phyloP scores from a whole-genome alignment of 768 basidiomycete species.

The Tylopilus plumbeoviolaceoides region DNA sequence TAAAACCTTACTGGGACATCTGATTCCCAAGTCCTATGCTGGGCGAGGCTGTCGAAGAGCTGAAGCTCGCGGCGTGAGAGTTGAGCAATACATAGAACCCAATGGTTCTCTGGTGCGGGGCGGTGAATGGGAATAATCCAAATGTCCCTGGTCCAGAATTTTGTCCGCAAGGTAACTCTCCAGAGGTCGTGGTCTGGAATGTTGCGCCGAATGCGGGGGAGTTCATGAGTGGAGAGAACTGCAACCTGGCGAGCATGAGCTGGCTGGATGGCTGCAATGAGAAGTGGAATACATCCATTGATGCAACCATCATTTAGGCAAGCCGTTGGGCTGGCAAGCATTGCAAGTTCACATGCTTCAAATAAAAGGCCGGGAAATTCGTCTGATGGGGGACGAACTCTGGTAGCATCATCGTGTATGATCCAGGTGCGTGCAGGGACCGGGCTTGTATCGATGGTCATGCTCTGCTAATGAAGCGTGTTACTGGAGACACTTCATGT shows the following conservation, averaged over 20 bases:
- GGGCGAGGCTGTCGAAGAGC: slow-evolving; percentile 14
- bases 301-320: slow-evolving; percentile 14
- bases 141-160: not conserved
- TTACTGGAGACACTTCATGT: no score
- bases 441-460: no score
- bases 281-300: slow-evolving; percentile 12
- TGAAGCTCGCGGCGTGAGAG: slow-evolving; percentile 1
- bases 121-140: slow-evolving; percentile 41
- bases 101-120: slow-evolving; percentile 22
- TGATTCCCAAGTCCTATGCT: slow-evolving; percentile 1
- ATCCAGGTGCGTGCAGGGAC: not conserved
- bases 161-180: slow-evolving; percentile 1
- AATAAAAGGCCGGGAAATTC: slow-evolving; percentile 5
- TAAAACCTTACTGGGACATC: not conserved
- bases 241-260: not conserved
- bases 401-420: not conserved
- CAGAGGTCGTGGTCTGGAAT: slow-evolving; percentile 16
- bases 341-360: slow-evolving; percentile 1
- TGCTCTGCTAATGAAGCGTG: no score
- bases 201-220: not conserved
- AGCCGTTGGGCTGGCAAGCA: slow-evolving; percentile 1
- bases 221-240: slow-evolving; percentile 9
- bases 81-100: slow-evolving; percentile 29
- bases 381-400: not conserved
- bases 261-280: not conserved